Percentiles rank a stretch among this genome's conserved stretches.
These are phyloP conservation scores for Sonneratia caseolaris DNA, from an alignment of 345 rosid genomes.

Conservation along the genomic window DNA sequence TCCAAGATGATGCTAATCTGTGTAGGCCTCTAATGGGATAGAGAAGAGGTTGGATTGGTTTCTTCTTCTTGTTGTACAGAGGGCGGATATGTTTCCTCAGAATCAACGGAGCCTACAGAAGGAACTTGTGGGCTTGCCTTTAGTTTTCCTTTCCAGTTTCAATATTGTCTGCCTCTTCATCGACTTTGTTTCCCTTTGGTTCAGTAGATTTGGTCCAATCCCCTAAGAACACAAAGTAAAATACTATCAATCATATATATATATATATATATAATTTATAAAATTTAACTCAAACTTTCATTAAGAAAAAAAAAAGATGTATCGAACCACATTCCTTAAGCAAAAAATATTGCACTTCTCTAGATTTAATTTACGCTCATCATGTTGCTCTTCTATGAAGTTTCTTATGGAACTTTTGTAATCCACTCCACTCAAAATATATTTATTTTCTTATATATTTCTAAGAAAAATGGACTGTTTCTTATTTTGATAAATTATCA, in stretches of 20 bases:
- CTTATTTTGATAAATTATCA: no score
- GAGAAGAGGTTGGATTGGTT: background rate
- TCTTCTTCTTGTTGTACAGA: conserved; percentile 10
- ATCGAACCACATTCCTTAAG: no score
- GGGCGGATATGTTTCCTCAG: background rate
- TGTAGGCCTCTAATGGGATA: background rate
- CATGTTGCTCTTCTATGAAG: no score
- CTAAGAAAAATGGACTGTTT: background rate
- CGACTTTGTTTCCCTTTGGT: background rate
- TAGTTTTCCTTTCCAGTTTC: background rate
- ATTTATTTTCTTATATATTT: background rate
- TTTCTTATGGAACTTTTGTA: no score
- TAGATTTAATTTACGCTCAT: no score
- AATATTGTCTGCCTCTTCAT: background rate
- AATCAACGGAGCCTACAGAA: conserved; percentile 8
- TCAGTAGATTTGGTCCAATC: no score
- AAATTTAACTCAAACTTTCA: no score
- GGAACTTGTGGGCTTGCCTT: background rate
- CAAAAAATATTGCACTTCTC: no score
- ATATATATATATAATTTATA: no score
- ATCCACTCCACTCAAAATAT: background rate
- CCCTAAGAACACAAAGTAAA: no score
- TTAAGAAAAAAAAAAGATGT: no score
- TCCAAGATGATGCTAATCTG: background rate
- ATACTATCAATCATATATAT: no score